Evolutionary conservation across 805 yeast genomes (phyloP), one percentile per base, ranked within the genome.

Genomic region (Barnettozyma sucrosica): DNA sequence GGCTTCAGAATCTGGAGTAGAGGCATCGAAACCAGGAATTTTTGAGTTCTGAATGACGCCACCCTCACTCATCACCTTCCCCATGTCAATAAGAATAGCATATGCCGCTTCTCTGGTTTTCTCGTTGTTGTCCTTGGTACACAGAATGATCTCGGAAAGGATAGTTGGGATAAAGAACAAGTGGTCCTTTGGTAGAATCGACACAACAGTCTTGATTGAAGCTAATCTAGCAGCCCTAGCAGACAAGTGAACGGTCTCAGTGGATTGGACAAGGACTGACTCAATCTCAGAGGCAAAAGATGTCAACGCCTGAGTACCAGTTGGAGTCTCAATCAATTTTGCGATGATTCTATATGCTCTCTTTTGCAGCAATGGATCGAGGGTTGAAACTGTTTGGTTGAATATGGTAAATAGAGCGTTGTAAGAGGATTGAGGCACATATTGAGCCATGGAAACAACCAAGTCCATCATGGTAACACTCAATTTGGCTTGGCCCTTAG

Each of bases 81-180:
- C 98, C 89, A 90, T 87, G 36, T 77, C 75, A 39, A 88, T 81
- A 50, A 93, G 72, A 32, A 85, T 75, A 39, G 79, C 76, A 64
- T 83, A 93, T 1, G 97, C 83, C 14, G 81, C 70, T 52, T 82
- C 86, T 63, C 99, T 79, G 2, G 97, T 80, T 68, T 88, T 87
- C 66, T 93, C 99, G 64, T 92, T 95, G 47, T 81, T 83, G 61
- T 89, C 97, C 66, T 92, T 93, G 7, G 97, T 90, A 25, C 89
- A 81, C 57, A 93, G 71, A 47, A 93, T 92, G 21, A 89, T 82
- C 69, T 93, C 98, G 46, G 96, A 88, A 33, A 89, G 72, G 36
- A 86, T 69, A 10, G 85, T 74, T 20, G 97, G 96, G 55, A 93
- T 81, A 64, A 90, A 89, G 55, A 78, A 77, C 56, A 89, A 69